Evolutionary conservation across 345 rosid species (phyloP).

Genomic region (Raphanus raphanistrum): DNA sequence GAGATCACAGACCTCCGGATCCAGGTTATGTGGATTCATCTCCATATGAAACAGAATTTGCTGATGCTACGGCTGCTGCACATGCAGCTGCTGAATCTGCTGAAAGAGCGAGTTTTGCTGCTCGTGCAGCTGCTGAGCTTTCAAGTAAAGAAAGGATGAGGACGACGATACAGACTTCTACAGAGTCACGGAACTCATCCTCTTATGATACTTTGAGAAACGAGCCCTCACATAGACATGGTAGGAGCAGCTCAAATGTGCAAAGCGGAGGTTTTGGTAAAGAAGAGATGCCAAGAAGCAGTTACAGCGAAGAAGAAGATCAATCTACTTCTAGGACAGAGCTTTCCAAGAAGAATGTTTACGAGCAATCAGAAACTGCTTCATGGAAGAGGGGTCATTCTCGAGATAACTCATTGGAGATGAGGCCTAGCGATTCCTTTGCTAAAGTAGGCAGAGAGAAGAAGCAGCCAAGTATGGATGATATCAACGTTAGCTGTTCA

Average conservation of each 20-base stretch:
- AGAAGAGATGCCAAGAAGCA: conserved; percentile 22
- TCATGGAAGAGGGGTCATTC: conserved; percentile 44
- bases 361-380: conserved; percentile 26
- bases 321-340: background rate
- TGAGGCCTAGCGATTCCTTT: conserved; percentile 29
- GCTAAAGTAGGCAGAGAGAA: conserved; percentile 35
- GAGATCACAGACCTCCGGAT: conserved; percentile 46
- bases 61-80: conserved; percentile 88
- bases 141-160: conserved; percentile 57
- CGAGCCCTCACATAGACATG: conserved; percentile 14
- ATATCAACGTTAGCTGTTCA: conserved; percentile 32
- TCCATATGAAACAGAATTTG: conserved; percentile 69
- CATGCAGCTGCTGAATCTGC: conserved; percentile 98
- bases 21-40: conserved; percentile 38
- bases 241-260: conserved; percentile 31
- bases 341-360: background rate
- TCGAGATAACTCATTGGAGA: conserved; percentile 45
- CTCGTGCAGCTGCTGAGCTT: conserved; percentile 91
- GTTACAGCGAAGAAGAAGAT: conserved; percentile 20
- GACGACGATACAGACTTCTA: conserved; percentile 38
- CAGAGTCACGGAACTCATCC: conserved; percentile 40
- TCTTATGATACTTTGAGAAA: conserved; percentile 38
- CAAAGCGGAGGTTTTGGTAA: conserved; percentile 28
- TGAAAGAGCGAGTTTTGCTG: conserved; percentile 95
- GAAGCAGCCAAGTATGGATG: conserved; percentile 46